Base-by-base conservation (phyloP, 805 yeast species). In the Suhomyces sp. region DNA sequence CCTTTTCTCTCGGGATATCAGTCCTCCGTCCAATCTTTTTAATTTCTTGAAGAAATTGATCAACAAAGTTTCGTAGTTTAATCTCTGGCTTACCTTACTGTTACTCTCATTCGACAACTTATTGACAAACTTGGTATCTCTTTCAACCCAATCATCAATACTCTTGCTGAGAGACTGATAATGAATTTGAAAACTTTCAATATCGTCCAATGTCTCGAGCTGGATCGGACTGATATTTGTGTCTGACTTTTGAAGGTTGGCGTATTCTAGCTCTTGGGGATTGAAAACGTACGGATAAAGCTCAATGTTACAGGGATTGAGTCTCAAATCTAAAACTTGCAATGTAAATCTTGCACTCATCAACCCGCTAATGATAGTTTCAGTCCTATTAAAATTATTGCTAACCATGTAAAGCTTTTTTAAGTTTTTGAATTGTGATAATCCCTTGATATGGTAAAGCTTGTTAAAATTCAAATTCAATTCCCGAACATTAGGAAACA, bases 241-340 rank as follows among this genome's bases (percentile, higher is more conserved):
- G 10, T 54, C 57, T 1, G 53, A 52, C 2, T n/a, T 56, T 50
- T 24, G 55, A 40, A 13, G 50, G 44, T 25, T 54, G 33, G 54
- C 49, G 29, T 58, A 58, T 22, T 66, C 74, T 17, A 66, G 51
- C 47, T 75, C 82, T 7, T 71, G 70, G 4, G 79, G 78, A 54
- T 75, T 76, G 62, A 81, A 81, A 1, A 81, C 81, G 57, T 73
- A 80, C 0, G 86, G 83, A 59, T 81, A 80, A 46, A 77, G 67
- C 9, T 72, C 76, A 43, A 68, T 63, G 41, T 76, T 80, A 24
- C 79, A 53, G 13, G 82, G 78, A 55, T 81, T 81, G 50, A 80
- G 73, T 35, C 85, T 66, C 46, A 80, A 51, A 59, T 81, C 86
- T 15, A 81, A 58, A 7, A 71, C 63, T 50, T 60, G 65, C 54